Base-by-base conservation (phyloP, 2,329 filamentous ascomycete genomes). In the Xylaria sp. region DNA sequence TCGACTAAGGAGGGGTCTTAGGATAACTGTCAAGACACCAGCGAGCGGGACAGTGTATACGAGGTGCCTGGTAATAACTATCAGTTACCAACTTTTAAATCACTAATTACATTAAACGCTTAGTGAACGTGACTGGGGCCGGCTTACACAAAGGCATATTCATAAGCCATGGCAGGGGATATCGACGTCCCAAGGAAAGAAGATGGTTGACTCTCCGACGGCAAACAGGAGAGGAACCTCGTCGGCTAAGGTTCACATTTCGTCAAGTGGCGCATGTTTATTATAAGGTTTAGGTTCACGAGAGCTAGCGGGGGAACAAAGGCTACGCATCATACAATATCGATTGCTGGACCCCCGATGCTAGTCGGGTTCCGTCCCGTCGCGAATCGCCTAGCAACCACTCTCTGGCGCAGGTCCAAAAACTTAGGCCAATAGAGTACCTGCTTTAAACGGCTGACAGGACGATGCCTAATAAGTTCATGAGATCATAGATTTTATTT, bases 11-110 rank as follows among this genome's bases (percentile, higher is more conserved):
- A 93, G 82, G 2, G 90, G 90, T 51, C 82, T 83, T 69, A 88
- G 86, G 54, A 90, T 77, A 47, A 85, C 71, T 17, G 89, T 88
- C 70, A 92, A 82, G 47, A 85, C 73, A 69, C 85, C 77, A 10
- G 89, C 89, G 27, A 87, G 82, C 15, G 90, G 90, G 63, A 92
- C 86, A 36, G 88, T 92, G 80, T 89, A 92, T 72, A 86, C 86
- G 73, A 89, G 76, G 77, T 92, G 87, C 70, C 88, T 92, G 5
- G 53, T 22, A 54, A 55, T 22, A n/a, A 51, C 38, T 11, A 25
- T 64, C 51, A 65, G 61, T 60, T 25, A n/a, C 20, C 20, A 29
- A 47, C 11, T 36, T 22, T 38, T 13, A 9, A n/a, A 15, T 29
- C 11, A 51, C 17, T 5, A 22, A 20, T 22, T 33, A 3, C 27